Base-by-base conservation (phyloP, 495 filamentous ascomycete genomes). In the Letharia lupina region DNA sequence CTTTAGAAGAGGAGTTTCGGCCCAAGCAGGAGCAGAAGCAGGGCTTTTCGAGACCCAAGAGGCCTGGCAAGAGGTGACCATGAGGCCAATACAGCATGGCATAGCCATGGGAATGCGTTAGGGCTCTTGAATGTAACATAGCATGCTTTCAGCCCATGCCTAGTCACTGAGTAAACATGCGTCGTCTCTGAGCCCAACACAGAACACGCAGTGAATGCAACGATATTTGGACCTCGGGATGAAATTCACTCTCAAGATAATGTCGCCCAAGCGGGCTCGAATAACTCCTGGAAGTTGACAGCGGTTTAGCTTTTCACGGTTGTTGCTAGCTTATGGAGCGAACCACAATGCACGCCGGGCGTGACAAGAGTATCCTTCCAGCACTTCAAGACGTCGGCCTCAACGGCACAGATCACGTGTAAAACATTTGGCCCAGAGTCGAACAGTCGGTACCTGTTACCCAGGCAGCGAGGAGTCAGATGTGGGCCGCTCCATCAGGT, bases 11-110 rank as follows among this genome's bases (percentile, higher is more conserved):
- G 41, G 91, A 96, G 73, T 84, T 98, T 62, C 82, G 87, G 69
- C 91, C 89, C 52, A 83, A 86, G 70, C 79, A 84, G 45, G 86
- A 90, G 74, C 76, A 82, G 60, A 87, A 87, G 70, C 83, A 84
- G 64, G 88, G 82, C 42, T 98, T 98, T 75, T 86, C 85, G 65
- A 83, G 91, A 74, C 94, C 94, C n/a, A 95, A 91, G 82, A 81
- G 93, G 70, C 93, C 93, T 0, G 93, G 93, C 40, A 73, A 69
- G 50, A 52, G 71, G 60, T 73, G 60, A 66, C 12, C 9, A 20
- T 35, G 15, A 33, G 0, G 54, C 16, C 15, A 16, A 37, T 33
- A 20, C 12, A 8, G 28, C 33, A 20, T 57, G 9, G 33, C 4
- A 6, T 57, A 37, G 54, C 54, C 6, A 37, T 37, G 5, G 33